Conservation (phyloP, 192 early-diverging fungal genomes). For the Rhizophagus clarus region DNA sequence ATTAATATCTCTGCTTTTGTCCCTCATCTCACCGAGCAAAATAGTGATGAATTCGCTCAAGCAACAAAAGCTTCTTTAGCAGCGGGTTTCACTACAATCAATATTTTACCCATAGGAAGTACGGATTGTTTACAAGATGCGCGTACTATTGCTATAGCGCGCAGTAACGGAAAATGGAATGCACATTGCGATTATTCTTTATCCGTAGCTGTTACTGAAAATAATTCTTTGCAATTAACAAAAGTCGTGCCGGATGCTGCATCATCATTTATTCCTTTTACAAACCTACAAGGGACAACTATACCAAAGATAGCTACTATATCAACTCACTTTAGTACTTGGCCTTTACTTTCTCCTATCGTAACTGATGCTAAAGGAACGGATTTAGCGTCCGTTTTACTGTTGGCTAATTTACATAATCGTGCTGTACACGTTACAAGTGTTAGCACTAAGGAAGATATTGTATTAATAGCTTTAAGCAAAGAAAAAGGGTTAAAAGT, state of each 20-base stretch:
- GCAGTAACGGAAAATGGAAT: slow-evolving; percentile 45
- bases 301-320: slow-evolving; percentile 63
- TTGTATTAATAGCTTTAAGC: slow-evolving; percentile 81
- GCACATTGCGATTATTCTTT: slow-evolving; percentile 76
- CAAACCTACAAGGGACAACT: slow-evolving; percentile 44
- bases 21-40: slow-evolving; percentile 48
- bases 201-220: slow-evolving; percentile 65
- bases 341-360: slow-evolving; percentile 75
- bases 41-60: slow-evolving; percentile 58
- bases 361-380: slow-evolving; percentile 84
- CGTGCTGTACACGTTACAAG: slow-evolving; percentile 89
- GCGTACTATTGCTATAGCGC: slow-evolving; percentile 56
- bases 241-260: slow-evolving; percentile 47
- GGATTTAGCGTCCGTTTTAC: slow-evolving; percentile 86
- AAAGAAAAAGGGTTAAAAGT: slow-evolving; percentile 85
- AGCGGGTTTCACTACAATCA: slow-evolving; percentile 86
- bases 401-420: slow-evolving; percentile 81
- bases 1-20: slow-evolving; percentile 80
- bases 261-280: slow-evolving; percentile 66
- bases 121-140: slow-evolving; percentile 58
- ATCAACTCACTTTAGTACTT: slow-evolving; percentile 74
- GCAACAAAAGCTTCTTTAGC: slow-evolving; percentile 43
- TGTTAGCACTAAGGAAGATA: slow-evolving; percentile 76
- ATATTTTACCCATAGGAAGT: slow-evolving; percentile 58
- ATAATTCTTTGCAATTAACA: slow-evolving; percentile 58